These are phyloP conservation scores for Limnomonas spitsbergensis DNA, from an alignment of 139 green algal species.

Conservation along the genomic window DNA sequence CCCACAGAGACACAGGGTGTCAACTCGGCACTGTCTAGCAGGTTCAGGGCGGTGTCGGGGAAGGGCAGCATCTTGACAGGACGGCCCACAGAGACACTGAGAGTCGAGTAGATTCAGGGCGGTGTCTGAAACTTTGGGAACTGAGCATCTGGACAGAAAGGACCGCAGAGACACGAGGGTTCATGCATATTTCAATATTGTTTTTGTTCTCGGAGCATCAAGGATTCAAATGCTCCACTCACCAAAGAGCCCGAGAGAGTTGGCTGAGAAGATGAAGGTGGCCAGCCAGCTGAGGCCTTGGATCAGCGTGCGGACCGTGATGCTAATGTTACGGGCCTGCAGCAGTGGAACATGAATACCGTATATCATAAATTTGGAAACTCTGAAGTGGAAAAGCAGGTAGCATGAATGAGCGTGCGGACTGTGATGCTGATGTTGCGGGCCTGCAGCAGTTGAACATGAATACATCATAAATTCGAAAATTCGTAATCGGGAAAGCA, in stretches of 20 bases:
- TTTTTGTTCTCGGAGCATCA: no score
- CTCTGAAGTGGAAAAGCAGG: constrained; percentile 28
- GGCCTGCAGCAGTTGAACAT: constrained; percentile 29
- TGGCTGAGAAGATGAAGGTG: constrained; percentile 72
- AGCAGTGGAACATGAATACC: not conserved
- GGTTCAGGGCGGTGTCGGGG: no score
- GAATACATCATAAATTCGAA: not conserved
- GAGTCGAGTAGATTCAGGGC: no score
- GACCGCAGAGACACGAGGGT: no score
- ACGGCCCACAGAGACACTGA: no score
- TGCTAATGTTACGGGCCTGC: constrained; percentile 62
- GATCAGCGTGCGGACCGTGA: constrained; percentile 71
- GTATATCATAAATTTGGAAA: not conserved
- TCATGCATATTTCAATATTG: no score
- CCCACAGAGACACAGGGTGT: no score
- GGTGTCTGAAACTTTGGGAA: no score
- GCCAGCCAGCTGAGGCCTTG: constrained; percentile 63
- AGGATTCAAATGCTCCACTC: constrained; percentile 3
- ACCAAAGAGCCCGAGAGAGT: constrained; percentile 56
- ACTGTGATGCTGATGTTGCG: constrained; percentile 70
- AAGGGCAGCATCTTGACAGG: no score
- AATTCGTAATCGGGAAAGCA: not conserved
- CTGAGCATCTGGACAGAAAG: no score
- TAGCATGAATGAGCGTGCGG: constrained; percentile 65
- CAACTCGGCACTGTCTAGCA: no score